These are phyloP conservation scores for Epithemia pelagica DNA, from an alignment of 108 stramenopile species.

Conservation along the genomic window DNA sequence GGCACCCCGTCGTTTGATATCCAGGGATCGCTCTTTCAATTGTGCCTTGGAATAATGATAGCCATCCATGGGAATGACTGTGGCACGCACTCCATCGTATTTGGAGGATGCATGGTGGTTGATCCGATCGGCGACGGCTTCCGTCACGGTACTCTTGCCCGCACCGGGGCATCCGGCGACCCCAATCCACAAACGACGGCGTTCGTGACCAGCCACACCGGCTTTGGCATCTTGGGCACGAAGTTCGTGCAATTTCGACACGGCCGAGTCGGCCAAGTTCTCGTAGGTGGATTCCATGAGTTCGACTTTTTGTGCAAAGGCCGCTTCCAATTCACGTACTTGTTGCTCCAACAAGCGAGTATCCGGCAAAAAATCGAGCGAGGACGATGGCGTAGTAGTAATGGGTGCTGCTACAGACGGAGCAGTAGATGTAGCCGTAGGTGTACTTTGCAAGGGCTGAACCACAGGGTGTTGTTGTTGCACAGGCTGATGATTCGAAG, in stretches of 20 bases:
- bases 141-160: slow-evolving; percentile 44
- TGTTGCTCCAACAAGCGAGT: too few relatives aligned
- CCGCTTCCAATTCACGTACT: background rate
- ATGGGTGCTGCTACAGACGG: too few relatives aligned
- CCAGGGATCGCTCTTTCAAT: slow-evolving; percentile 21
- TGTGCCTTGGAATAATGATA: slow-evolving; percentile 51
- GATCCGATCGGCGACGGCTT: slow-evolving; percentile 27
- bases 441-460: too few relatives aligned
- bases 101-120: slow-evolving; percentile 11
- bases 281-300: background rate
- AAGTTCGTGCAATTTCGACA: background rate
- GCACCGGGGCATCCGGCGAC: slow-evolving; percentile 15
- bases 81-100: slow-evolving; percentile 13
- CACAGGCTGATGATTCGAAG: too few relatives aligned
- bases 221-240: background rate
- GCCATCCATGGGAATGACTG: slow-evolving; percentile 73
- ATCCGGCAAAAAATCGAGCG: too few relatives aligned
- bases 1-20: slow-evolving; percentile 40
- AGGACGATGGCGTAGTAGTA: too few relatives aligned
- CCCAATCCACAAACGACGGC: slow-evolving; percentile 1
- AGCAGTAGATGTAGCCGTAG: too few relatives aligned
- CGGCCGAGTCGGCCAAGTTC: background rate
- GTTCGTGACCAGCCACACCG: background rate
- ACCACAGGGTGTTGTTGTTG: too few relatives aligned
- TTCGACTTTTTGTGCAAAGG: background rate